Base-by-base conservation (phyloP, 257 asterid species). In the Solanum sejunctum region DNA sequence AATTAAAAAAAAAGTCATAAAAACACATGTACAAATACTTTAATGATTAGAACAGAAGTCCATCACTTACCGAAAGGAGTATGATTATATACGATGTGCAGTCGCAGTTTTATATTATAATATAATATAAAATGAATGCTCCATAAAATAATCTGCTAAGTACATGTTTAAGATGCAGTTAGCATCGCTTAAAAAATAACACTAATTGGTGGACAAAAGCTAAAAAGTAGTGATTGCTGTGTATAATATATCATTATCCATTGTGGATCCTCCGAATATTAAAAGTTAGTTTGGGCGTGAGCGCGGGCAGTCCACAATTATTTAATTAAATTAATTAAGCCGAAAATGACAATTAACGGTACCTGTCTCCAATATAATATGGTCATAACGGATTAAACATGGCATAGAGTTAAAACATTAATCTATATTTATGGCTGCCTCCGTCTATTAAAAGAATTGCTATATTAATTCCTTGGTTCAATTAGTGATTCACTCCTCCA, bases 321-420 rank as follows among this genome's bases (percentile, higher is more conserved):
- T 56, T 85, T 80, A 84, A 85, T 78, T 5, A 36, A 36, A 4
- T 36, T 55, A 60, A 41, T 47, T 78, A 77, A 73, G 49, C 32
- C 17, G 87, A 86, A 83, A 87, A 84, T 70, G 90, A 87, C 91
- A 80, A 88, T 87, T 91, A 93, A 91, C 94, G 78, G 87, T 90
- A 18, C 28, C 79, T 12, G 80, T n/a, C 39, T 45, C 57, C 80
- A 45, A 43, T 72, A 20, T 20, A 72, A 72, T 45, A 72, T 20
- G 12, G 55, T 43, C 55, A 43, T 20, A 71, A 20, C 6, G 55
- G 10, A 10, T 41, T 71, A 43, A 71, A 43, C 13, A 71, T 20
- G 32, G 2, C 16, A 28, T 66, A 66, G 23, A 67, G 3, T 20
- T 10, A 10, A 18, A 10, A 20, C 16, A 20, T 43, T 39, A 20